Conservation (phyloP, 1,139 yeast species). For the Lodderomyces pseudojiufengensis region DNA sequence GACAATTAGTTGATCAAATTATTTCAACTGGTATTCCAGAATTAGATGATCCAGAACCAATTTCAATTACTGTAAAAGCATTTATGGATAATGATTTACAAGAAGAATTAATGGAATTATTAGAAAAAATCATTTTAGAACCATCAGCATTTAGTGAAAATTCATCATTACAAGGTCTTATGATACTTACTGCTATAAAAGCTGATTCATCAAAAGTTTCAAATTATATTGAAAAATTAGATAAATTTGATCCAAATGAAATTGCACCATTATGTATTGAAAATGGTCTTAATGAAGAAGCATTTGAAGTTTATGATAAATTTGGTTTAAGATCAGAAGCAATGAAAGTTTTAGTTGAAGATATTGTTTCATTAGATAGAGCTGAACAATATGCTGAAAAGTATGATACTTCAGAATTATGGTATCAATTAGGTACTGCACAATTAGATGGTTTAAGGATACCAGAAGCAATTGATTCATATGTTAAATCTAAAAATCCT, state of each 20-base stretch:
- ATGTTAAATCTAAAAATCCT: slow-evolving; percentile 88
- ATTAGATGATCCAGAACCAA: slow-evolving; percentile 91
- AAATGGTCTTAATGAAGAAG: slow-evolving; percentile 87
- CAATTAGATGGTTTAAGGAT: slow-evolving; percentile 92
- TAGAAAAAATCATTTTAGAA: slow-evolving; percentile 93
- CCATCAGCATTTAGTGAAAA: slow-evolving; percentile 97
- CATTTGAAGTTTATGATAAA: slow-evolving; percentile 87
- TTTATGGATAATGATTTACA: slow-evolving; percentile 96
- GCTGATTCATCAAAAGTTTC: slow-evolving; percentile 87
- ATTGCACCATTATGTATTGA: slow-evolving; percentile 92
- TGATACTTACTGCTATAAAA: slow-evolving; percentile 90
- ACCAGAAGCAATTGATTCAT: slow-evolving; percentile 86
- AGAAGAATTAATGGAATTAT: slow-evolving; percentile 84
- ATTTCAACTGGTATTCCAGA: slow-evolving; percentile 97
- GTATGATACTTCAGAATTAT: slow-evolving; percentile 77
- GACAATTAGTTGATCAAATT: slow-evolving; percentile 88
- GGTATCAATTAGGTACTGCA: slow-evolving; percentile 96
- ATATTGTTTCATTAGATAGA: slow-evolving; percentile 89
- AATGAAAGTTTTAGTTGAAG: slow-evolving; percentile 86
- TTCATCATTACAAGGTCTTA: slow-evolving; percentile 88
- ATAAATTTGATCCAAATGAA: slow-evolving; percentile 88
- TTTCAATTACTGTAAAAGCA: slow-evolving; percentile 92
- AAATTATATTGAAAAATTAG: slow-evolving; percentile 82
- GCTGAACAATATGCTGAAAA: slow-evolving; percentile 93
- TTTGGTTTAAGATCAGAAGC: slow-evolving; percentile 78